Conservation (phyloP, 2,329 filamentous ascomycete genomes). For the Aspergillus sp. region DNA sequence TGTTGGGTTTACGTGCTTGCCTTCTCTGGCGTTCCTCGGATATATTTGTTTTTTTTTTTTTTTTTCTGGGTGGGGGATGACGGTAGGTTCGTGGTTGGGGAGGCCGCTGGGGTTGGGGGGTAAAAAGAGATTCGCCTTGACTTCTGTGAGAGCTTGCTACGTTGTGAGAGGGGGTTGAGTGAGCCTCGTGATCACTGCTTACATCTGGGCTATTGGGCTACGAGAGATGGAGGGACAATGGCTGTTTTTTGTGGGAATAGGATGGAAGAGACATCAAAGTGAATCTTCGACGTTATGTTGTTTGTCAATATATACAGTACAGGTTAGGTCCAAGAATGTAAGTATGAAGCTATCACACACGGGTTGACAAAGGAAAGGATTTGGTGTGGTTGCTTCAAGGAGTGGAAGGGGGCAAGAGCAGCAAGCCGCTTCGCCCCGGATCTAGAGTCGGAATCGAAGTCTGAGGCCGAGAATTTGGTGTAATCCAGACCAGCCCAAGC, state of each 20-base stretch:
- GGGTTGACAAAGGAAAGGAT: neutral
- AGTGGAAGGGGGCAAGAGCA: slow-evolving; percentile 1
- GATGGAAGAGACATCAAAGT: neutral
- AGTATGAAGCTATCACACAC: slow-evolving; percentile 15
- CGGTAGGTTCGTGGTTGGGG: neutral
- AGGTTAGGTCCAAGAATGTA: neutral
- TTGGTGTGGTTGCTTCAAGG: slow-evolving; percentile 6
- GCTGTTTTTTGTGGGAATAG: neutral
- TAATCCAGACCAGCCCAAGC: neutral
- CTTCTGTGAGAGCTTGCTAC: neutral
- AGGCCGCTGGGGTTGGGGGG: too few species aligned
- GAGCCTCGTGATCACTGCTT: neutral
- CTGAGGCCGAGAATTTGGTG: neutral
- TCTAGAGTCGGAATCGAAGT: neutral
- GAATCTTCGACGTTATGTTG: neutral
- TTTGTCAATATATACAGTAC: slow-evolving; percentile 7
- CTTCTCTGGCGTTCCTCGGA: neutral
- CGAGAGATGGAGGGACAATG: too few species aligned
- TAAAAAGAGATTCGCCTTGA: neutral
- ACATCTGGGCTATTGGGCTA: too few species aligned
- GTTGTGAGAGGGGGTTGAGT: neutral
- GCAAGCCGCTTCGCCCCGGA: neutral
- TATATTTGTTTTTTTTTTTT: neutral
- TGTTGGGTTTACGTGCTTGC: neutral
- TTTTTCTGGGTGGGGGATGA: neutral